Conservation (phyloP, 2,329 filamentous ascomycete genomes). For the Colletotrichum sansevieriae region DNA sequence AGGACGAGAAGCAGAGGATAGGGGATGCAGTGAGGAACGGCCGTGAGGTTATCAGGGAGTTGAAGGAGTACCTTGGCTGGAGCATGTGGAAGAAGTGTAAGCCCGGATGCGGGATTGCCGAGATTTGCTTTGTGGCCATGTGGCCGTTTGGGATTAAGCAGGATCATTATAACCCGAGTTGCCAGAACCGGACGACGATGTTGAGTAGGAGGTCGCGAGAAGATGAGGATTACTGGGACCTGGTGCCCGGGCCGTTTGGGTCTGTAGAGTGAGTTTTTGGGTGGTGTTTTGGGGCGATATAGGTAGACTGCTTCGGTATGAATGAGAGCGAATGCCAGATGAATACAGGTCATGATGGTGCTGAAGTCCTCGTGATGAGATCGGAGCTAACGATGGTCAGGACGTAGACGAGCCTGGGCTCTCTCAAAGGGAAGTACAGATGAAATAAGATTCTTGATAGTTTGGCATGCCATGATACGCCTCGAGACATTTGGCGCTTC, state of each 20-base stretch:
- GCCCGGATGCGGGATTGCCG: constrained; percentile 62
- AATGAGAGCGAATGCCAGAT: no score
- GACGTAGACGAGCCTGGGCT: no score
- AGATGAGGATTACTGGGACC: constrained; percentile 20
- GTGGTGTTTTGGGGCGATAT: not conserved
- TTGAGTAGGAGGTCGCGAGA: not conserved
- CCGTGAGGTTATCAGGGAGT: constrained; percentile 38
- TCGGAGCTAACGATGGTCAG: no score
- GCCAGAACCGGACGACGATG: constrained; percentile 35
- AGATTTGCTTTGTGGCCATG: constrained; percentile 73
- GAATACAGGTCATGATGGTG: no score
- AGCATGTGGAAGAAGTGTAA: constrained; percentile 69
- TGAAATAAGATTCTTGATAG: no score
- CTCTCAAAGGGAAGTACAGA: no score
- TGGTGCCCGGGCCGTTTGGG: constrained; percentile 8
- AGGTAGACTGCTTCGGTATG: not conserved
- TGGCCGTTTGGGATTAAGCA: constrained; percentile 70
- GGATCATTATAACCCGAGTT: constrained; percentile 59
- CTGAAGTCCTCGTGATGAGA: no score
- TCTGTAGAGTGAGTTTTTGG: no score
- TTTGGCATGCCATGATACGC: no score
- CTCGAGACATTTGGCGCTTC: no score
- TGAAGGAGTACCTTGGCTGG: constrained; percentile 69
- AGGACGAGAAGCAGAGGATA: not conserved
- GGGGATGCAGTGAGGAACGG: constrained; percentile 22